Conservation (phyloP, 2,329 filamentous ascomycete genomes). For the Kalmusia sp. region DNA sequence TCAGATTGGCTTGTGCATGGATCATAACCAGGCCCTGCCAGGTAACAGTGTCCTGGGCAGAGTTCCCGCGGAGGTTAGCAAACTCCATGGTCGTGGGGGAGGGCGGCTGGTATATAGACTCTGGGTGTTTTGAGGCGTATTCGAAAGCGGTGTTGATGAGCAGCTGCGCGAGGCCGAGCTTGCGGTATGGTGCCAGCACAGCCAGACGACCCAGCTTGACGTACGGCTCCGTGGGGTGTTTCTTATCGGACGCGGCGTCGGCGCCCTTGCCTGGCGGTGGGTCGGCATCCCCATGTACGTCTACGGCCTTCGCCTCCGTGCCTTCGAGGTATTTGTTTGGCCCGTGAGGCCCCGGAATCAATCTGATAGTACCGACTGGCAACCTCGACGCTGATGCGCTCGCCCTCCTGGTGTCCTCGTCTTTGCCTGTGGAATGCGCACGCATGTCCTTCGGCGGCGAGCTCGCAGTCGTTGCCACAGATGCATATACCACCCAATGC, state of each 20-base stretch:
- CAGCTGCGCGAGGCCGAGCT: slow-evolving; percentile 67
- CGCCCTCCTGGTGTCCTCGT: slow-evolving; percentile 28
- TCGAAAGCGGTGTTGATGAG: slow-evolving; percentile 71
- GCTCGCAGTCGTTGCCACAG: slow-evolving; percentile 55
- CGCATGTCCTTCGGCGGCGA: slow-evolving; percentile 39
- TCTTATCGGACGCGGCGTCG: slow-evolving; percentile 39
- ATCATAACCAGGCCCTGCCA: slow-evolving; percentile 81
- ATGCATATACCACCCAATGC: slow-evolving; percentile 88
- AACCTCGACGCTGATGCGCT: slow-evolving; percentile 48
- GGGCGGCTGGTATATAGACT: slow-evolving; percentile 49
- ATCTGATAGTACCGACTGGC: slow-evolving; percentile 77
- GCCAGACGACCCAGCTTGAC: slow-evolving; percentile 83
- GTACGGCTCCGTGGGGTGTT: slow-evolving; percentile 75
- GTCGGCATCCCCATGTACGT: slow-evolving; percentile 41
- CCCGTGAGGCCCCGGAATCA: slow-evolving; percentile 82
- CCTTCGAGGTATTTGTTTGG: slow-evolving; percentile 61
- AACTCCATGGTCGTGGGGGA: slow-evolving; percentile 51
- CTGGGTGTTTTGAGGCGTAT: slow-evolving; percentile 71
- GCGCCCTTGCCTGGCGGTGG: slow-evolving; percentile 22
- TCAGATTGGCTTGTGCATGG: slow-evolving; percentile 76
- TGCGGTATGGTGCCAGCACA: slow-evolving; percentile 70
- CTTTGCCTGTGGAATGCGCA: slow-evolving; percentile 54
- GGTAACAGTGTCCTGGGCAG: slow-evolving; percentile 48
- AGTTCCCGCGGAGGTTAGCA: slow-evolving; percentile 53
- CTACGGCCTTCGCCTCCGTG: slow-evolving; percentile 14